Evolutionary conservation across 2,329 filamentous ascomycete species (phyloP).

Genomic region (Curvularia verruculosa): DNA sequence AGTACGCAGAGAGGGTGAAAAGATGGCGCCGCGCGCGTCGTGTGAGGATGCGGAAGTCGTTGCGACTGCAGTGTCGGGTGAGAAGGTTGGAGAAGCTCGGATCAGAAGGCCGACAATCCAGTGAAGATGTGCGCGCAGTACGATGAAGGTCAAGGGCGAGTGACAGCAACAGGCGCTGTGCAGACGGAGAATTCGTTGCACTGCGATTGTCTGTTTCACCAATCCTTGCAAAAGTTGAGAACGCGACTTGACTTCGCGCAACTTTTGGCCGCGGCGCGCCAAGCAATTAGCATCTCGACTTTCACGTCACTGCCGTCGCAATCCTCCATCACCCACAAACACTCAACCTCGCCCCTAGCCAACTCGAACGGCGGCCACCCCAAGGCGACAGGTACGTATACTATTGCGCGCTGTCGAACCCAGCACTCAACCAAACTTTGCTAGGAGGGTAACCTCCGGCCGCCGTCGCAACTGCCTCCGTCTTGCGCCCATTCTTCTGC

Average conservation of each 20-base stretch:
- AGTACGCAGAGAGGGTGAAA: neutral
- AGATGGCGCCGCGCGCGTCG: constrained; percentile 5
- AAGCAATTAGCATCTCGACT: constrained; percentile 22
- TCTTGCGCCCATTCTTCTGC: neutral
- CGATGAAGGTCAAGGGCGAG: neutral
- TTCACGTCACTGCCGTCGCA: constrained; percentile 23
- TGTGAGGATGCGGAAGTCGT: neutral
- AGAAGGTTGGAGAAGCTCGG: constrained; percentile 14
- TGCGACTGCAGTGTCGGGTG: constrained; percentile 11
- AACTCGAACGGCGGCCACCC: constrained; percentile 20
- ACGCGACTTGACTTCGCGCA: constrained; percentile 18
- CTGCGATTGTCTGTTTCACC: neutral
- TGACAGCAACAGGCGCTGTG: neutral
- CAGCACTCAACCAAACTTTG: constrained; percentile 27
- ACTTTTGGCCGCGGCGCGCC: constrained; percentile 26
- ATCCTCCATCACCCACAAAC: constrained; percentile 11
- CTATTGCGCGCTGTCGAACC: constrained; percentile 17
- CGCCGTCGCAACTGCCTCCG: constrained; percentile 22
- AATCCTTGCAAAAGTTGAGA: constrained; percentile 2
- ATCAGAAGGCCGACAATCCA: constrained; percentile 8
- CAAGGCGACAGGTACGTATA: constrained; percentile 31
- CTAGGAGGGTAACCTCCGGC: constrained; percentile 34
- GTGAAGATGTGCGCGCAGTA: neutral
- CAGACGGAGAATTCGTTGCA: neutral
- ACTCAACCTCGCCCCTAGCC: constrained; percentile 4